These are phyloP conservation scores for Coemansia reversa DNA, from an alignment of 192 early-diverging fungal genomes.

Conservation along the genomic window DNA sequence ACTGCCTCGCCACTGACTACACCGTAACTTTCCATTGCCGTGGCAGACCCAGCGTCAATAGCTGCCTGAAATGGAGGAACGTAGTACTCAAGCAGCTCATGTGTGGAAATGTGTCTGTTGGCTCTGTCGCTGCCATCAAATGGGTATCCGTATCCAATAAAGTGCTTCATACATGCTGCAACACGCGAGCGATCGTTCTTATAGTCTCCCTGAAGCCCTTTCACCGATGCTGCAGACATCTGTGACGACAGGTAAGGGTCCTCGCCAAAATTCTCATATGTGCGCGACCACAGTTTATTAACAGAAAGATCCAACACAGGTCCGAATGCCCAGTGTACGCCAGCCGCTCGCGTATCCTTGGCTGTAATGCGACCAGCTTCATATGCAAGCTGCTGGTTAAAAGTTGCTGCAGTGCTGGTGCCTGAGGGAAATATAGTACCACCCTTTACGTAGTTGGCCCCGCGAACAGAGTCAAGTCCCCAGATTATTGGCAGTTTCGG, in stretches of 20 bases:
- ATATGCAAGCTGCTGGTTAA: slow-evolving; percentile 59
- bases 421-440: slow-evolving; percentile 61
- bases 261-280: slow-evolving; percentile 62
- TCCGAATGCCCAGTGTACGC: slow-evolving; percentile 65
- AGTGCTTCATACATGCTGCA: slow-evolving; percentile 67
- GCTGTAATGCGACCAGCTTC: slow-evolving; percentile 61
- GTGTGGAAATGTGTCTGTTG: slow-evolving; percentile 51
- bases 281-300: slow-evolving; percentile 61
- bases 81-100: slow-evolving; percentile 62
- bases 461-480: slow-evolving; percentile 66
- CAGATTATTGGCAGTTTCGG: slow-evolving; percentile 61
- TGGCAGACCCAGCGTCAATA: slow-evolving; percentile 59
- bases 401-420: slow-evolving; percentile 60
- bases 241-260: slow-evolving; percentile 58
- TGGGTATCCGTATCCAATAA: slow-evolving; percentile 64
- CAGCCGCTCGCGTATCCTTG: slow-evolving; percentile 64
- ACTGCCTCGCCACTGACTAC: slow-evolving; percentile 63
- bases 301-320: slow-evolving; percentile 60
- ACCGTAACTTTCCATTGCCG: slow-evolving; percentile 65
- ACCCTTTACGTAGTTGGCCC: slow-evolving; percentile 66
- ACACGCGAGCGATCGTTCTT: slow-evolving; percentile 61
- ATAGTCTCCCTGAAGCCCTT: slow-evolving; percentile 68
- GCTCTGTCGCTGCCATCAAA: slow-evolving; percentile 48
- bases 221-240: slow-evolving; percentile 57
- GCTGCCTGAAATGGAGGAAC: slow-evolving; percentile 63